Evolutionary conservation across 768 basidiomycete species (phyloP).

Genomic region (Neoboletus brunneissimus): DNA sequence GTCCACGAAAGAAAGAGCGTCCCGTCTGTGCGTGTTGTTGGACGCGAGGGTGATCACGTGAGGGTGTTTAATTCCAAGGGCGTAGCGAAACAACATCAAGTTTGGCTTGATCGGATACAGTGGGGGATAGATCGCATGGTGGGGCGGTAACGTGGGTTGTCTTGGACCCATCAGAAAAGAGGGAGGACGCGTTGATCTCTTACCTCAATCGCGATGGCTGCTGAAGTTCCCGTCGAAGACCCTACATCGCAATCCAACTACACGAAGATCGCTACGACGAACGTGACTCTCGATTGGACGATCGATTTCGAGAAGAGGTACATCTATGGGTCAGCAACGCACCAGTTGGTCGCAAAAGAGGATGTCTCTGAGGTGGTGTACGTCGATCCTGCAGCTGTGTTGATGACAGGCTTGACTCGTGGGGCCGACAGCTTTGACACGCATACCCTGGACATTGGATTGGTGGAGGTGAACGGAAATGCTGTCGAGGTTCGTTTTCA

Average conservation of each 20-base stretch:
- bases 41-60: not conserved
- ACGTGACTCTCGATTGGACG: slow-evolving; percentile 54
- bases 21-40: not conserved
- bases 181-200: not conserved
- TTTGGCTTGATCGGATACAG: no score
- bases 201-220: slow-evolving; percentile 10
- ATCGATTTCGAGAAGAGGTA: slow-evolving; percentile 50
- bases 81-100: no score
- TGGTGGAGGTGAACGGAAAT: slow-evolving; percentile 48
- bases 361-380: slow-evolving; percentile 44
- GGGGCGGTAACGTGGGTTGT: no score
- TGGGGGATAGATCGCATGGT: no score
- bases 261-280: slow-evolving; percentile 41
- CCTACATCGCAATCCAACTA: slow-evolving; percentile 61
- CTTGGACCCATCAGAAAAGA: no score
- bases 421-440: slow-evolving; percentile 48
- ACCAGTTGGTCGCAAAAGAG: slow-evolving; percentile 40
- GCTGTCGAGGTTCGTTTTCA: slow-evolving; percentile 42
- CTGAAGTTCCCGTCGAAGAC: slow-evolving; percentile 27
- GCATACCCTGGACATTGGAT: slow-evolving; percentile 49
- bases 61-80: not conserved
- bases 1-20: not conserved
- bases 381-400: not conserved
- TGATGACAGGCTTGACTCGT: not conserved
- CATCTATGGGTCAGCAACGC: slow-evolving; percentile 48